A percentile compares a stretch with the other conserved stretches of the same genome.
These are phyloP conservation scores for Kwoniella shivajii DNA, from an alignment of 1,284 basidiomycete genomes.

Conservation along the genomic window DNA sequence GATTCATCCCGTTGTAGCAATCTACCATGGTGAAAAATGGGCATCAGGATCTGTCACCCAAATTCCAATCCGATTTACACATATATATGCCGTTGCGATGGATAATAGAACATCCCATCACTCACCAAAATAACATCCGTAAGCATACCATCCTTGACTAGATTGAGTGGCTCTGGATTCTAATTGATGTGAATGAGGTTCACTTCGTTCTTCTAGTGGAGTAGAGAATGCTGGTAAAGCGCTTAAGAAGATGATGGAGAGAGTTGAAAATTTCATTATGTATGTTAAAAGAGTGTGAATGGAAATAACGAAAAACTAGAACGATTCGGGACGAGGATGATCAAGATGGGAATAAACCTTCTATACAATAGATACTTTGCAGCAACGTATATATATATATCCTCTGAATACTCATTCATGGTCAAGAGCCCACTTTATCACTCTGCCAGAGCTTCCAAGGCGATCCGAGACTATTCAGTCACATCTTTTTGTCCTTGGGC, in stretches of 20 bases:
- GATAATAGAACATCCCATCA: neutral
- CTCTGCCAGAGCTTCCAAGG: no score
- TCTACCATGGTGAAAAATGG: conserved; percentile 6
- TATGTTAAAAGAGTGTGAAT: neutral
- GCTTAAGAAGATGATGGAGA: neutral
- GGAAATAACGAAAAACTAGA: neutral
- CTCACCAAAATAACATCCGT: conserved; percentile 32
- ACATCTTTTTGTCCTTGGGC: no score
- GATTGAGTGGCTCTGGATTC: conserved; percentile 12
- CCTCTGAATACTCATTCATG: no score
- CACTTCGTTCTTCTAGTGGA: conserved; percentile 9
- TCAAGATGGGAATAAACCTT: no score
- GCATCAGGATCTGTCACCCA: neutral
- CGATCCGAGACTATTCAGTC: neutral
- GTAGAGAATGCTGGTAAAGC: neutral
- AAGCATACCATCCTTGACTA: conserved; percentile 23
- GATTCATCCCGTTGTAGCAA: conserved; percentile 34
- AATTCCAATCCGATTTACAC: neutral
- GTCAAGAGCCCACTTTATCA: no score
- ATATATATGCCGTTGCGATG: no score
- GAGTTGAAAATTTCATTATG: conserved; percentile 7
- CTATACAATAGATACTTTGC: no score
- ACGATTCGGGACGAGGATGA: neutral
- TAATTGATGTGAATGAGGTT: conserved; percentile 3
- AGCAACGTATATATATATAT: no score